phyloP scores from a whole-genome alignment of 345 rosid species.

The Toxicodendron radicans region DNA sequence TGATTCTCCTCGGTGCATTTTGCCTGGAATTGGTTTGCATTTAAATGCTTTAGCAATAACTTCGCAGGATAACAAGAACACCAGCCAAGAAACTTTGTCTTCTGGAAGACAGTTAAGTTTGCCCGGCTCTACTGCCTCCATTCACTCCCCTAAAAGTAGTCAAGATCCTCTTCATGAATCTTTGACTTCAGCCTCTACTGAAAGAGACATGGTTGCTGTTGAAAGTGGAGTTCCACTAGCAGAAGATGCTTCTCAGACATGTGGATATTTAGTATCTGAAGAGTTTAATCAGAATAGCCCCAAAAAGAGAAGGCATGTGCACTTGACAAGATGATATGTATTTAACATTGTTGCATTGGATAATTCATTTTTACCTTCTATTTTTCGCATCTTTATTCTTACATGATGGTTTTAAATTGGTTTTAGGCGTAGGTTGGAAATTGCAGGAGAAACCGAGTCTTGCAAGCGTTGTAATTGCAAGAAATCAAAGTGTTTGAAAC shows the following conservation, averaged over 20 bases:
- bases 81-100: conserved; percentile 42
- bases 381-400: background rate
- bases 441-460: conserved; percentile 56
- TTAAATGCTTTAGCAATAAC: conserved; percentile 73
- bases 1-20: conserved; percentile 51
- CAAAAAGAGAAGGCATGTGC: conserved; percentile 69
- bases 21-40: conserved; percentile 96
- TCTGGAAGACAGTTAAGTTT: conserved; percentile 46
- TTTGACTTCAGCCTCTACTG: conserved; percentile 38
- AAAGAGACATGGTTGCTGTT: conserved; percentile 37
- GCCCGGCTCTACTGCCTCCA: conserved; percentile 40
- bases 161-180: conserved; percentile 44
- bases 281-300: conserved; percentile 72
- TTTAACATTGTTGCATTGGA: background rate
- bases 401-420: conserved; percentile 10
- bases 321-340: background rate
- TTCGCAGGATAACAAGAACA: conserved; percentile 38
- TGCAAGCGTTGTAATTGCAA: conserved; percentile 98
- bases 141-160: conserved; percentile 30
- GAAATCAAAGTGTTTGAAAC: conserved; percentile 95
- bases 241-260: conserved; percentile 55
- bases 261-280: conserved; percentile 41
- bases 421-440: conserved; percentile 67
- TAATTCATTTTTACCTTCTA: background rate
- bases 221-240: conserved; percentile 37